Evolutionary conservation across 352 stramenopile species (phyloP).

Genomic region (Phytophthora idaei): DNA sequence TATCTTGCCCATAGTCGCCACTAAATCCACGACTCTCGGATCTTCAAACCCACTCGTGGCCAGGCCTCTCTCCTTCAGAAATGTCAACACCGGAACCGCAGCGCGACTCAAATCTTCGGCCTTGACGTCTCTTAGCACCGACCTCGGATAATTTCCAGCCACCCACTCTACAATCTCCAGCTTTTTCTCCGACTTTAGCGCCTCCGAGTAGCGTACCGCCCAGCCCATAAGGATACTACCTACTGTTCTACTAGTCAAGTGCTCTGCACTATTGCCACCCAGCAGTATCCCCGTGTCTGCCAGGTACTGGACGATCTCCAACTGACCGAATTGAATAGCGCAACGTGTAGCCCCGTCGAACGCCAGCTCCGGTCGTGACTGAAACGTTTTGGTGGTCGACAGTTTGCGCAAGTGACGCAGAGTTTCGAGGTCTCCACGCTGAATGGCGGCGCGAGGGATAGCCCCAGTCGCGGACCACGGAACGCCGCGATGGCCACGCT

Average conservation of each 20-base stretch:
- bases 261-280: slow-evolving; percentile 4
- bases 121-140: slow-evolving; percentile 22
- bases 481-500: slow-evolving; percentile 8
- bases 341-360: slow-evolving; percentile 29
- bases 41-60: slow-evolving; percentile 31
- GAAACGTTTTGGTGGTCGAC: slow-evolving; percentile 29
- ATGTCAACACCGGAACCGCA: slow-evolving; percentile 21
- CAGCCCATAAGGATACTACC: slow-evolving; percentile 33
- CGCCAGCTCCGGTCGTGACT: slow-evolving; percentile 24
- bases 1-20: slow-evolving; percentile 34
- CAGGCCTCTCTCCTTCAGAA: slow-evolving; percentile 17
- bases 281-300: slow-evolving; percentile 12
- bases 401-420: slow-evolving; percentile 27
- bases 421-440: slow-evolving; percentile 31
- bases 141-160: slow-evolving; percentile 12
- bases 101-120: slow-evolving; percentile 40
- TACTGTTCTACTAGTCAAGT: slow-evolving; percentile 13
- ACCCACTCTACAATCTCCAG: slow-evolving; percentile 46
- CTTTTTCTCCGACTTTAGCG: slow-evolving; percentile 6
- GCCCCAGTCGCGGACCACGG: slow-evolving; percentile 33
- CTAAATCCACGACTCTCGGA: slow-evolving; percentile 28
- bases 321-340: slow-evolving; percentile 38
- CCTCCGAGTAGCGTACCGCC: slow-evolving; percentile 34
- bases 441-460: slow-evolving; percentile 29
- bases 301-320: slow-evolving; percentile 39